Base-by-base conservation (phyloP, 2,329 filamentous ascomycete genomes). In the Exophiala lecanii-corni region DNA sequence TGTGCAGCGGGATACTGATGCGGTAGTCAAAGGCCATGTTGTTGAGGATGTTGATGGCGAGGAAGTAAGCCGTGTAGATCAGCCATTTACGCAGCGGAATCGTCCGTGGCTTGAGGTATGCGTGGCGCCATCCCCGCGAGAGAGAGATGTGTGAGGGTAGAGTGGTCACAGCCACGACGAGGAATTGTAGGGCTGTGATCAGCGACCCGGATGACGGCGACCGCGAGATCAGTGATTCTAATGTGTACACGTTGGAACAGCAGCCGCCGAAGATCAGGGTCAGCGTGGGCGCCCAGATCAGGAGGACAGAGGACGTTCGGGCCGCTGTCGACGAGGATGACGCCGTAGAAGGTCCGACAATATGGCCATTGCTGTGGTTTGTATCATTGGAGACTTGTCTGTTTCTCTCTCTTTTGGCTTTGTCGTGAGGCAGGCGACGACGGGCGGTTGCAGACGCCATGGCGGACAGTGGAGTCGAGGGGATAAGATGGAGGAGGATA, bases 1-100 rank as follows among this genome's bases (percentile, higher is more conserved):
- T 98, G 61, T 98, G 92, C 36, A 98, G 81, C 1, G 92, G 92
- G 0, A 98, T 88, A 5, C 89, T 95, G 43, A 98, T 97, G 56
- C 89, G 82, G 68, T 96, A 98, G 50, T 88, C 89, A 64, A 98
- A 98, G 5, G 91, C 92, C 72, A 91, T 91, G 59, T 98, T 98
- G 68, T 98, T 98, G 60, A 98, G 70, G 45, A 97, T 80, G 58
- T 97, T 98, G 67, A 98, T 92, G 50, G 78, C 78, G 63, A 94
- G 92, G 67, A 97, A 97, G 55, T 96, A 78, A 3, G 84, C 71
- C 31, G 95, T 95, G 61, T 94, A 96, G 58, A 91, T 73, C 37
- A 86, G 61, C 89, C 92, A 97, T 61, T 87, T 84, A 36, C 75
- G 75, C 41, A 97, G 71, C 0, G 92, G 92, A 3, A 97, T 87